Evolutionary conservation across 2,329 filamentous ascomycete species (phyloP), one percentile per base, ranked within the genome.

Genomic region (Diaporthe vexans): DNA sequence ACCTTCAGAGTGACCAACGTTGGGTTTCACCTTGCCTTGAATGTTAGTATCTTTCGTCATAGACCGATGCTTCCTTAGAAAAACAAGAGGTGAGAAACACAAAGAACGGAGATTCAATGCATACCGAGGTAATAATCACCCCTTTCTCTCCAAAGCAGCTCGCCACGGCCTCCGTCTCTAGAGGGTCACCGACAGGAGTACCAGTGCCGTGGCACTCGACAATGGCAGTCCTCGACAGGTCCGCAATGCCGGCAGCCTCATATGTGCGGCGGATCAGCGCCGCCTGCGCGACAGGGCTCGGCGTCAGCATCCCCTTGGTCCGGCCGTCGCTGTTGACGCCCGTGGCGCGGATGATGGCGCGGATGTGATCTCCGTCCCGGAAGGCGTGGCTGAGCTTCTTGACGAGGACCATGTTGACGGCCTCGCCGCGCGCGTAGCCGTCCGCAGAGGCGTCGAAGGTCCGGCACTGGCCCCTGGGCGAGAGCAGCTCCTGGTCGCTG

Each of bases 361-460:
- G 83, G 74, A 90, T 87, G 3, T 85, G 84, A 77, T 92, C 89
- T 29, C 87, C 87, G 19, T 72, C 71, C 4, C 48, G 40, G 7
- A 72, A 5, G 3, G 71, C 71, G 7, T 24, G 13, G 35, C 17
- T 24, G 4, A 72, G 58, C 74, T 84, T 85, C 81, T 92, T 92
- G 11, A 92, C 79, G 15, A 91, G 78, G 4, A 92, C 76, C 68
- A 87, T 83, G 9, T 83, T 88, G 26, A 87, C 85, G 5, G 90
- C 91, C 77, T 92, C 91, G 11, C 89, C 91, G 8, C 91, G 86
- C 0, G 86, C 90, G 77, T 91, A 93, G 0, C 91, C 91, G 72
- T n/a, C n/a, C n/a, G n/a, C n/a, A n/a, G n/a, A n/a, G n/a, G n/a
- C n/a, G n/a, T n/a, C n/a, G n/a, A n/a, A n/a, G n/a, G n/a, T n/a